Percentiles rank a stretch among this genome's conserved stretches.
Conservation (phyloP, 768 basidiomycete species). For the Tylopilus balloui region DNA sequence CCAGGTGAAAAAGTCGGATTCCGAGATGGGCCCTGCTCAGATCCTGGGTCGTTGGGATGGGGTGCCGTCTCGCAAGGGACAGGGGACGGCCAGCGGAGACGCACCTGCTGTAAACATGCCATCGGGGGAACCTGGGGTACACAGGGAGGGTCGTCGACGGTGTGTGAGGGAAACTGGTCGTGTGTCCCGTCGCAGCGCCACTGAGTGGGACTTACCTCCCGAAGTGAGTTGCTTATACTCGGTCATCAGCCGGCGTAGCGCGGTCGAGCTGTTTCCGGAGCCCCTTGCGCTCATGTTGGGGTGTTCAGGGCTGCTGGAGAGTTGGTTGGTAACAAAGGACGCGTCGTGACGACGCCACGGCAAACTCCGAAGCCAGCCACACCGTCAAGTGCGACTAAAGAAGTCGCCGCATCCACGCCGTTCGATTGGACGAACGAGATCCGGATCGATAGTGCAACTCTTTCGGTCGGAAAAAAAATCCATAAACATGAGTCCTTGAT, state of each 20-base stretch:
- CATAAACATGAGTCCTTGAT: background rate
- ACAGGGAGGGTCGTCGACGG: background rate
- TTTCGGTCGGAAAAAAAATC: no score
- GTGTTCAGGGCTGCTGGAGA: no score
- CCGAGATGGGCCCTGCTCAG: slow-evolving; percentile 71
- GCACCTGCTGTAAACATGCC: slow-evolving; percentile 93
- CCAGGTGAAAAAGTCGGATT: slow-evolving; percentile 95
- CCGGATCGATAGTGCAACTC: no score
- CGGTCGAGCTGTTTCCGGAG: slow-evolving; percentile 55
- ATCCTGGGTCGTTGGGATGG: background rate
- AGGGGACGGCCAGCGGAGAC: background rate
- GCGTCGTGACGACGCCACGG: background rate
- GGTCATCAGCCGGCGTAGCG: slow-evolving; percentile 84
- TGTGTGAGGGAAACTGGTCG: no score
- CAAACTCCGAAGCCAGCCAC: no score
- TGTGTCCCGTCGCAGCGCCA: no score
- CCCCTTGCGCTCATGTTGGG: slow-evolving; percentile 51
- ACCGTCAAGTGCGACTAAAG: no score
- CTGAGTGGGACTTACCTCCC: slow-evolving; percentile 49
- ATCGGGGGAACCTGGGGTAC: slow-evolving; percentile 70
- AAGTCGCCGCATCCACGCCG: no score
- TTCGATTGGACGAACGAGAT: no score
- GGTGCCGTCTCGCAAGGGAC: no score
- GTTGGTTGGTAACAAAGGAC: no score
- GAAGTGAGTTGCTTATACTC: slow-evolving; percentile 86